These are phyloP conservation scores for Phytopythium ostracodes DNA, from an alignment of 352 stramenopile species.

Conservation along the genomic window DNA sequence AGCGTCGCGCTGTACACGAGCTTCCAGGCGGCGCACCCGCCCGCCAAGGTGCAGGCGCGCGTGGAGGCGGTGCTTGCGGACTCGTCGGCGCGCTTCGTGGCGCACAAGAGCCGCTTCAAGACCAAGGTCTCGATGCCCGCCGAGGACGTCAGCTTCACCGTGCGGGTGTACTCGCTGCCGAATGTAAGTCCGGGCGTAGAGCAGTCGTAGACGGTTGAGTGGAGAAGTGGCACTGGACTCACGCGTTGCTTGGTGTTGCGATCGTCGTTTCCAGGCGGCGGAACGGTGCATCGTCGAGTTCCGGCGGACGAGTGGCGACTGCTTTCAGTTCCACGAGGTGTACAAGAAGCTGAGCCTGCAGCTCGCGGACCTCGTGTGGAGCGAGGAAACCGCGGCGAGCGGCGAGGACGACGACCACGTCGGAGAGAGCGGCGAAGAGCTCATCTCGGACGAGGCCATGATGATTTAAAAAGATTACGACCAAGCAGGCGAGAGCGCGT, in stretches of 20 bases:
- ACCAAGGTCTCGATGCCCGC: conserved; percentile 58
- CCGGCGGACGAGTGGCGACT: conserved; percentile 62
- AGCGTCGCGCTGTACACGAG: conserved; percentile 72
- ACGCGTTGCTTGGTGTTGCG: conserved; percentile 6
- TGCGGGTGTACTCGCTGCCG: conserved; percentile 63
- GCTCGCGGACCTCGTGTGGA: conserved; percentile 54
- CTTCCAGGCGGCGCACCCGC: conserved; percentile 55
- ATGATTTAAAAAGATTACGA: conserved; percentile 50
- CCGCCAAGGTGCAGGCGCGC: conserved; percentile 45
- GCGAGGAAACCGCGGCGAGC: conserved; percentile 7
- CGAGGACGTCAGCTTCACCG: conserved; percentile 50
- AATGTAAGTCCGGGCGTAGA: conserved; percentile 56
- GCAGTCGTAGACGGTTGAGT: conserved; percentile 2
- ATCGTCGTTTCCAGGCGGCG: conserved; percentile 26
- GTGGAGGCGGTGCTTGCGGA: conserved; percentile 54
- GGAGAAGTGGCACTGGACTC: neutral
- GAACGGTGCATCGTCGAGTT: conserved; percentile 68
- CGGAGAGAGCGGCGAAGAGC: conserved; percentile 47
- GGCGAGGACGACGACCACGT: conserved; percentile 20
- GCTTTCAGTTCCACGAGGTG: conserved; percentile 66
- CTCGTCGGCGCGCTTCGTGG: conserved; percentile 38
- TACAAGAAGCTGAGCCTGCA: conserved; percentile 61
- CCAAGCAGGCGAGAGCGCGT: too few relatives aligned
- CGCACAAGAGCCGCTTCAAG: conserved; percentile 68
- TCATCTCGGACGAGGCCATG: conserved; percentile 77